These are phyloP conservation scores for Colletotrichum theobromicola DNA, from an alignment of 2,329 filamentous ascomycete species.

Conservation along the genomic window DNA sequence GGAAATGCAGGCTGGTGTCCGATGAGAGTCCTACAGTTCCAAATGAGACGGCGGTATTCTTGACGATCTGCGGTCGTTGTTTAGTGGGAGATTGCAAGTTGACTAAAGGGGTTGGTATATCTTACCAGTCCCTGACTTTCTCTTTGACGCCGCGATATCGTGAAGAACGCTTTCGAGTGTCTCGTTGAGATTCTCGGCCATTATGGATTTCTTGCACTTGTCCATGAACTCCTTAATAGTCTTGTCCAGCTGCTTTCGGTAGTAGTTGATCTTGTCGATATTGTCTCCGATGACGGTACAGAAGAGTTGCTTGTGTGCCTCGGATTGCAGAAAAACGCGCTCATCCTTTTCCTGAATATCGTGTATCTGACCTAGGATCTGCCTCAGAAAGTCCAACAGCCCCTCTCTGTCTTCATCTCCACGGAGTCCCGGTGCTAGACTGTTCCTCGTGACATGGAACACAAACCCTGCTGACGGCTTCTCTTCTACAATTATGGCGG, in stretches of 20 bases:
- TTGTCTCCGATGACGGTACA: background rate
- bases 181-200: background rate
- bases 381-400: background rate
- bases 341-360: background rate
- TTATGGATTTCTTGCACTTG: rapidly evolving
- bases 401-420: background rate
- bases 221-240: background rate
- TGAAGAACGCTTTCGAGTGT: background rate
- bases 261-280: background rate
- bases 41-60: background rate
- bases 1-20: background rate
- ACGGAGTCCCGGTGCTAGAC: background rate
- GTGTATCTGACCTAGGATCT: background rate
- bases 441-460: background rate
- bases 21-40: background rate
- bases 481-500: background rate
- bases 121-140: background rate
- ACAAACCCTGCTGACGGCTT: background rate
- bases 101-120: background rate
- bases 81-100: background rate
- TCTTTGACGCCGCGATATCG: background rate
- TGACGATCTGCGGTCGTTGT: background rate
- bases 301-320: background rate
- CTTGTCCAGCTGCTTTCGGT: background rate
- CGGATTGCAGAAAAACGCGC: background rate